These are phyloP conservation scores for Stylosanthes scabra DNA, from an alignment of 331 rosid species.

Conservation along the genomic window DNA sequence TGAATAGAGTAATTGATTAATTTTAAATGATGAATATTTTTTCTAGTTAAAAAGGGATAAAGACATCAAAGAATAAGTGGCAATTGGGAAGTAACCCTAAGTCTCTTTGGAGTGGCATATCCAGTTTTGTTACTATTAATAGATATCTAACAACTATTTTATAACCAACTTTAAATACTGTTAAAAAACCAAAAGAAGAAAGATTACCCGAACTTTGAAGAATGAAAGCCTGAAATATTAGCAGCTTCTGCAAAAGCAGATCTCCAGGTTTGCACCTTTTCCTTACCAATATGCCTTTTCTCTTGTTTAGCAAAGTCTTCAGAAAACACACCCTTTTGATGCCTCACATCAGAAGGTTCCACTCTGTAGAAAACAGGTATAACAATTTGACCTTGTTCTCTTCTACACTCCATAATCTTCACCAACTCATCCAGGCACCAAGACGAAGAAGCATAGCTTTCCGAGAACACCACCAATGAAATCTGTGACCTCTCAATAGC, in stretches of 20 bases:
- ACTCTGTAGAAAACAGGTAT: no score
- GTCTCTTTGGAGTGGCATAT: no score
- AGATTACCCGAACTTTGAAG: conserved; percentile 32
- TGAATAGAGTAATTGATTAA: no score
- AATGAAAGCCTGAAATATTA: conserved; percentile 29
- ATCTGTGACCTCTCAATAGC: conserved; percentile 37
- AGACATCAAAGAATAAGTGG: no score
- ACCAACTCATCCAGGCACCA: conserved; percentile 42
- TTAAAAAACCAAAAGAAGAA: no score
- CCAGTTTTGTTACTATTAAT: no score
- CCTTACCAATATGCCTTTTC: neutral
- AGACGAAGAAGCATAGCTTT: conserved; percentile 34
- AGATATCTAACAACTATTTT: no score
- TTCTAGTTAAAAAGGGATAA: no score
- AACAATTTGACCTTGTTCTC: no score
- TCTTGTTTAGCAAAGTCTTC: conserved; percentile 32
- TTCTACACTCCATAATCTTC: conserved; percentile 33
- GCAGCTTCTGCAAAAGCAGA: conserved; percentile 19
- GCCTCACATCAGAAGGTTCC: neutral
- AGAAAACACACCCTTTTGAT: conserved; percentile 29
- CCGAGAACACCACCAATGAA: conserved; percentile 37
- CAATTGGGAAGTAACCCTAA: no score
- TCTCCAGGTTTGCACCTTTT: neutral
- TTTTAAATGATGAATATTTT: no score
- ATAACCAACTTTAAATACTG: no score